Percentiles rank a stretch among this genome's conserved stretches.
phyloP scores from a whole-genome alignment of 495 filamentous ascomycete species.

The Letharia lupina region DNA sequence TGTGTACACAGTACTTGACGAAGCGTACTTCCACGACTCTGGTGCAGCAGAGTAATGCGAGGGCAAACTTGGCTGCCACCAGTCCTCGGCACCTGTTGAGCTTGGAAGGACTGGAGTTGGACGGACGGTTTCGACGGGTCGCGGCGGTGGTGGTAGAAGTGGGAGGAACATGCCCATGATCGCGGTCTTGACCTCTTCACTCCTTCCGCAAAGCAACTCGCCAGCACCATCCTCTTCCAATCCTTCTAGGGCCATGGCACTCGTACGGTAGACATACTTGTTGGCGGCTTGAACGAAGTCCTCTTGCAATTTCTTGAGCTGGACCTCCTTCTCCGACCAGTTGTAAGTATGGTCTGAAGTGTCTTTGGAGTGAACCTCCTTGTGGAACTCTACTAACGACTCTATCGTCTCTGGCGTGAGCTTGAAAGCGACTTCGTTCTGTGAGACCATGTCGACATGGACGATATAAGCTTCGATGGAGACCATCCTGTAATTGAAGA shows the following conservation, averaged over 20 bases:
- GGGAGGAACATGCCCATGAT: conserved; percentile 83
- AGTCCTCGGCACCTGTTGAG: conserved; percentile 65
- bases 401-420: conserved; percentile 97
- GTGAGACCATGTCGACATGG: conserved; percentile 97
- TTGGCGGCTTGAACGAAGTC: conserved; percentile 97
- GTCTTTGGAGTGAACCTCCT: conserved; percentile 91
- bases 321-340: conserved; percentile 94
- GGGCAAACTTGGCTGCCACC: conserved; percentile 59
- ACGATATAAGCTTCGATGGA: conserved; percentile 97
- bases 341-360: conserved; percentile 81
- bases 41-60: conserved; percentile 59
- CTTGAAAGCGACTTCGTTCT: conserved; percentile 98
- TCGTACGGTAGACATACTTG: conserved; percentile 90
- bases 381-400: conserved; percentile 89
- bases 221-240: conserved; percentile 95
- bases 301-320: conserved; percentile 95
- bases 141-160: conserved; percentile 83
- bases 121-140: conserved; percentile 84
- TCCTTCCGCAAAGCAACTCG: conserved; percentile 83
- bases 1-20: conserved; percentile 72
- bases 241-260: conserved; percentile 84
- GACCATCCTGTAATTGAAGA: conserved; percentile 91
- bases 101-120: conserved; percentile 79
- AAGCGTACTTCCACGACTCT: conserved; percentile 88
- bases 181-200: conserved; percentile 84